Conservation (phyloP, 1,284 basidiomycete species). For the Fomitopsis palustris region DNA sequence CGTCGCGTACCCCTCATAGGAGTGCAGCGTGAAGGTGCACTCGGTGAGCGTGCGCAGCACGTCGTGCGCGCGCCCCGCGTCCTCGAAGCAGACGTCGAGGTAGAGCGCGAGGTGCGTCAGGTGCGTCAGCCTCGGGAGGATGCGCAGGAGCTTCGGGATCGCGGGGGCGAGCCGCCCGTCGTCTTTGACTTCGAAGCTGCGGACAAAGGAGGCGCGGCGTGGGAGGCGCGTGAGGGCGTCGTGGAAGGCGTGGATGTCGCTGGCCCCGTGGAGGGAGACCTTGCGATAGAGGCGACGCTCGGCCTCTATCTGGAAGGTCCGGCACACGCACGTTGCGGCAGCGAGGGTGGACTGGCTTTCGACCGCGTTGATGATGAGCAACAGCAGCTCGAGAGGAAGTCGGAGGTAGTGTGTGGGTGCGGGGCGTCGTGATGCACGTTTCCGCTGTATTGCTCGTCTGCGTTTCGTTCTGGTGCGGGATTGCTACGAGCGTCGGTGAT, state of each 20-base stretch:
- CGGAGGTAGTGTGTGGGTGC: too few species aligned
- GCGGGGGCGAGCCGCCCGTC: not conserved
- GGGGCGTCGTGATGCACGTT: too few species aligned
- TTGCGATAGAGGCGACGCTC: not conserved
- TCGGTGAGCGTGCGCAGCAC: not conserved
- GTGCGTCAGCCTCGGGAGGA: not conserved
- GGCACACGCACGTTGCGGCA: not conserved
- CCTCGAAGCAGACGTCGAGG: not conserved
- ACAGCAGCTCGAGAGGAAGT: not conserved
- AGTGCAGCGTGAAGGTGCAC: not conserved
- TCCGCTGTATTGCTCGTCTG: too few species aligned
- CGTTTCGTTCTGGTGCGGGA: too few species aligned
- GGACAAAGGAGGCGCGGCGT: not conserved
- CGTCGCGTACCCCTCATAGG: not conserved
- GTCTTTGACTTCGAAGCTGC: not conserved
- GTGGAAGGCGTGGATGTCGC: not conserved
- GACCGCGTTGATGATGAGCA: not conserved
- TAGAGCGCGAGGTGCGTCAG: not conserved
- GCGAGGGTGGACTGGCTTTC: not conserved
- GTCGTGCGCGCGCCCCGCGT: not conserved
- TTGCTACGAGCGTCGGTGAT: too few species aligned
- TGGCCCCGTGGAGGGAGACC: not conserved
- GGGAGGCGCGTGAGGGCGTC: not conserved
- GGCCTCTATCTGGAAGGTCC: not conserved
- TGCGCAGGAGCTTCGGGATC: not conserved